Conservation (phyloP, 768 basidiomycete species). For the Mycena floridula region DNA sequence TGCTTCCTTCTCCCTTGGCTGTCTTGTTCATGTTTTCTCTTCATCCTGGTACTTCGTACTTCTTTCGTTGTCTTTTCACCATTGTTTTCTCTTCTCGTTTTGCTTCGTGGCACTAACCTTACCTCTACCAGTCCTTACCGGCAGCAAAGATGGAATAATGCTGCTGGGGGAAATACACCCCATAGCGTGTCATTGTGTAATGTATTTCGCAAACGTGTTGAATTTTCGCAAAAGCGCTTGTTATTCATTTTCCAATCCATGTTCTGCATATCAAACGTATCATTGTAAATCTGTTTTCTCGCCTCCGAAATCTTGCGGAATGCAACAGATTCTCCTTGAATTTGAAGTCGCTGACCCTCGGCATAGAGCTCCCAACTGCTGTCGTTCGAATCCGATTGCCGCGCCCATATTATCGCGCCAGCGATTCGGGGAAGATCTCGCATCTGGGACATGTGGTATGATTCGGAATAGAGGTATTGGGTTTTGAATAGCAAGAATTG, state of each 20-base stretch:
- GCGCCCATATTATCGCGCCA: constrained; percentile 96
- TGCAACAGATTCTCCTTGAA: constrained; percentile 82
- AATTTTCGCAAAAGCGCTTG: too few relatives aligned
- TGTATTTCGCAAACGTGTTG: neutral
- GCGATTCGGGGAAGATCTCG: constrained; percentile 98
- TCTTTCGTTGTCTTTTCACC: too few relatives aligned
- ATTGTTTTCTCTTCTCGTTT: too few relatives aligned
- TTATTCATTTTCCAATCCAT: too few relatives aligned
- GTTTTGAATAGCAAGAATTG: constrained; percentile 73
- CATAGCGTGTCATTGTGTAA: constrained; percentile 23
- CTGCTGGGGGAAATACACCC: constrained; percentile 87
- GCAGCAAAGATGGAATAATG: constrained; percentile 91
- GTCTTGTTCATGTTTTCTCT: too few relatives aligned
- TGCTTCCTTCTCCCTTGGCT: too few relatives aligned
- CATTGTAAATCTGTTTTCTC: too few relatives aligned
- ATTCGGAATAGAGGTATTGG: constrained; percentile 91
- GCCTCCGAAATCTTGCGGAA: constrained; percentile 98
- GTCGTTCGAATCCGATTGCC: constrained; percentile 96
- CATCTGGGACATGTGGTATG: constrained; percentile 98
- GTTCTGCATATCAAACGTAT: neutral
- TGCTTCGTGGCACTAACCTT: too few relatives aligned
- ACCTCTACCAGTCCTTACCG: constrained; percentile 75
- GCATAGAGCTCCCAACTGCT: constrained; percentile 99
- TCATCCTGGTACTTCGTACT: too few relatives aligned
- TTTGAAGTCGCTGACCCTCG: constrained; percentile 97